Evolutionary conservation across 2,329 filamentous ascomycete genomes (phyloP).

Genomic region (Pseudogymnoascus sp.): DNA sequence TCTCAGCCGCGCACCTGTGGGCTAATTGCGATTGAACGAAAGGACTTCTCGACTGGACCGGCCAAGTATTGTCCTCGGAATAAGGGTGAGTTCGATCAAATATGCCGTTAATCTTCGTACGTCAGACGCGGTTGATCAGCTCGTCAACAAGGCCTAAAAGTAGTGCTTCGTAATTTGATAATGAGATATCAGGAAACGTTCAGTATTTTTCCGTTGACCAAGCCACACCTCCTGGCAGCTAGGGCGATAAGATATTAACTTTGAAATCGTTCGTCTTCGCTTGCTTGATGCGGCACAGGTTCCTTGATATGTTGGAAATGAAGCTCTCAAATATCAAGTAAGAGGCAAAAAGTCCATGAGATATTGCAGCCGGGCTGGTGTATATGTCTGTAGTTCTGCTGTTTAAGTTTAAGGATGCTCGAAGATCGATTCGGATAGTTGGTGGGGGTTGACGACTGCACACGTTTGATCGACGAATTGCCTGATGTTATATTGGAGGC

Average conservation of each 20-base stretch:
- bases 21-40: not conserved
- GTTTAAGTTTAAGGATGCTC: constrained; percentile 1
- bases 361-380: not conserved
- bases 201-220: not conserved
- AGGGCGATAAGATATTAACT: not conserved
- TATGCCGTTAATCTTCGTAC: not conserved
- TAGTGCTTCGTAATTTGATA: not conserved
- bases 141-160: not conserved
- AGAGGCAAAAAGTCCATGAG: not conserved
- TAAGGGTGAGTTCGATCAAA: not conserved
- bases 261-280: not conserved
- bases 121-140: not conserved
- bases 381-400: not conserved
- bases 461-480: constrained; percentile 6
- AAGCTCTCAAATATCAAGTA: not conserved
- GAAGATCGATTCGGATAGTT: not conserved
- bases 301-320: not conserved
- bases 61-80: not conserved
- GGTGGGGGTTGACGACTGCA: not conserved
- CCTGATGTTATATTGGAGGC: constrained; percentile 6
- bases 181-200: not conserved
- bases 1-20: not conserved
- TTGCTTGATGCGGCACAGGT: not conserved
- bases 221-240: not conserved
- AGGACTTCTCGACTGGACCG: not conserved